These are phyloP conservation scores for Babesia gibsoni DNA, from an alignment of 169 alveolate genomes.

Conservation along the genomic window DNA sequence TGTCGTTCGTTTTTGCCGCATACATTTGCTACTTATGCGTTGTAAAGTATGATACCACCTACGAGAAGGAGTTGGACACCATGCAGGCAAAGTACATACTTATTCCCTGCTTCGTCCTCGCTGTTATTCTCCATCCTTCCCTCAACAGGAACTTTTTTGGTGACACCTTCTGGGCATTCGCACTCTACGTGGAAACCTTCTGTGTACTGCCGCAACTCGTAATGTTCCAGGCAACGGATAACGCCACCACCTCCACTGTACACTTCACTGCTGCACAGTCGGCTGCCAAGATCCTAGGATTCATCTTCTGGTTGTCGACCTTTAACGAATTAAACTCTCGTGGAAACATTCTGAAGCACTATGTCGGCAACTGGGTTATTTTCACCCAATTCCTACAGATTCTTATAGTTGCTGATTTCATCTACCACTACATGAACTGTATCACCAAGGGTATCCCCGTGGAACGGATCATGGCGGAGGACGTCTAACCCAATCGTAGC, in stretches of 20 bases:
- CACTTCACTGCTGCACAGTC: slow-evolving; percentile 93
- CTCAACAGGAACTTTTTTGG: slow-evolving; percentile 74
- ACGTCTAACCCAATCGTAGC: slow-evolving; percentile 63
- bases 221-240: slow-evolving; percentile 87
- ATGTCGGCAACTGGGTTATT: slow-evolving; percentile 86
- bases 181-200: slow-evolving; percentile 88
- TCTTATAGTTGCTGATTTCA: slow-evolving; percentile 86
- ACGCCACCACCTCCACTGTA: slow-evolving; percentile 86
- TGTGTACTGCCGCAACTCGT: slow-evolving; percentile 89
- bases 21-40: slow-evolving; percentile 82
- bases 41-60: slow-evolving; percentile 75
- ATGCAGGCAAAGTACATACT: slow-evolving; percentile 76
- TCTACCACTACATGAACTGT: slow-evolving; percentile 85
- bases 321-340: slow-evolving; percentile 82
- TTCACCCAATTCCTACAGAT: slow-evolving; percentile 84
- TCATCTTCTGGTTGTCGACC: slow-evolving; percentile 89
- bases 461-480: slow-evolving; percentile 78
- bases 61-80: slow-evolving; percentile 79
- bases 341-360: slow-evolving; percentile 78
- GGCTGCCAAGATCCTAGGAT: slow-evolving; percentile 82
- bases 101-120: slow-evolving; percentile 81
- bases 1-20: slow-evolving; percentile 78
- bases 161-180: slow-evolving; percentile 89
- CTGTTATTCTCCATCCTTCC: slow-evolving; percentile 88
- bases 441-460: slow-evolving; percentile 82